Evolutionary conservation across 208 protist genomes (phyloP).

Genomic region (Leishmania gerbilli): DNA sequence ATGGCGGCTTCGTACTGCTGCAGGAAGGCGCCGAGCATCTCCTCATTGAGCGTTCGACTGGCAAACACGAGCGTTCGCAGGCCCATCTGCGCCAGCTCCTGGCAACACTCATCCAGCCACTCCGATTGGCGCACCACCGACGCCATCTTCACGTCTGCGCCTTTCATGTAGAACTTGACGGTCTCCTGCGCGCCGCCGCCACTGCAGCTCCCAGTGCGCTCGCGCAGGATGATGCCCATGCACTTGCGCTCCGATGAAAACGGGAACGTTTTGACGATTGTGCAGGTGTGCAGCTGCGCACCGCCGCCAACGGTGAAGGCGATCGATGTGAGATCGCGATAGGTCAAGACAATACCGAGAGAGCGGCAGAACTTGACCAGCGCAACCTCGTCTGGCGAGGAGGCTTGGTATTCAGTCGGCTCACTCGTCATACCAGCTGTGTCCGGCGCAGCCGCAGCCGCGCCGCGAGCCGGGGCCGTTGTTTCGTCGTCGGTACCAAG

Average conservation of each 20-base stretch:
- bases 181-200: constrained; percentile 6
- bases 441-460: background rate
- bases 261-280: constrained; percentile 97
- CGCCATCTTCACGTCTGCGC: constrained; percentile 95
- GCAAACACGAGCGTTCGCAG: constrained; percentile 96
- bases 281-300: constrained; percentile 55
- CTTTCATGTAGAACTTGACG: constrained; percentile 95
- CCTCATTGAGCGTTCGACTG: constrained; percentile 69
- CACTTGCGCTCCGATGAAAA: constrained; percentile 98
- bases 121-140: constrained; percentile 86
- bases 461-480: background rate
- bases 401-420: constrained; percentile 85
- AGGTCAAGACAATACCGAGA: constrained; percentile 64
- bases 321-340: constrained; percentile 53
- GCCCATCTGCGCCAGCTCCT: constrained; percentile 96
- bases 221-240: constrained; percentile 98
- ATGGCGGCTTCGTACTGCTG: constrained; percentile 56
- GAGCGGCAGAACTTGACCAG: constrained; percentile 95
- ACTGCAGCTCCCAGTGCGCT: constrained; percentile 21
- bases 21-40: constrained; percentile 89
- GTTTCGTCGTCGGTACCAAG: background rate
- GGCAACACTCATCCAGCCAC: constrained; percentile 97
- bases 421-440: constrained; percentile 61
- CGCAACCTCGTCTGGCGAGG: constrained; percentile 95
- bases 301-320: constrained; percentile 48